Evolutionary conservation across 495 filamentous ascomycete genomes (phyloP).

Genomic region (Podospora australis): DNA sequence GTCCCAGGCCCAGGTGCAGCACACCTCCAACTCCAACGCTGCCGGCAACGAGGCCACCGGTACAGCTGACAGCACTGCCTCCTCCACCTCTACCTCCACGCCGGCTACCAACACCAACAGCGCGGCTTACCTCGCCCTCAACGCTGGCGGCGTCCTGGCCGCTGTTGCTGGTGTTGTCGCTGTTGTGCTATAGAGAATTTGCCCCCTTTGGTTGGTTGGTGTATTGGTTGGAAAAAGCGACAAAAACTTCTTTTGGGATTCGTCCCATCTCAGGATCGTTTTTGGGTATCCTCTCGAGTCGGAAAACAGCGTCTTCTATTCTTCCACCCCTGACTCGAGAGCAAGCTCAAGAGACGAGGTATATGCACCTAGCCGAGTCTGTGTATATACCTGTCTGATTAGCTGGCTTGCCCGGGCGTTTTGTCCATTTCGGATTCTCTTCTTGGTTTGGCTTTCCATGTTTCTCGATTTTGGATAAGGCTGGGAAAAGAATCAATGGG

Average conservation of each 20-base stretch:
- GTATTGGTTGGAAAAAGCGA: neutral
- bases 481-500: too few relatives aligned
- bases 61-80: slow-evolving; percentile 9
- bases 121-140: slow-evolving; percentile 28
- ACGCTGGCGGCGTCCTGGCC: slow-evolving; percentile 25
- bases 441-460: too few relatives aligned
- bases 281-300: too few relatives aligned
- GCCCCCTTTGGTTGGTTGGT: neutral
- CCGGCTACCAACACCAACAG: slow-evolving; percentile 21
- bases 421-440: too few relatives aligned
- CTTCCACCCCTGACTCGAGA: too few relatives aligned
- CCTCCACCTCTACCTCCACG: slow-evolving; percentile 17
- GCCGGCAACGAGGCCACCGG: slow-evolving; percentile 12
- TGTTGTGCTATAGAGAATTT: slow-evolving; percentile 23
- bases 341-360: too few relatives aligned
- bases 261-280: too few relatives aligned
- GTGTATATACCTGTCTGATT: too few relatives aligned
- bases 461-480: too few relatives aligned
- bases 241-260: neutral
- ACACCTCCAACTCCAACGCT: slow-evolving; percentile 3
- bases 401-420: too few relatives aligned
- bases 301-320: too few relatives aligned
- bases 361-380: too few relatives aligned
- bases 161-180: slow-evolving; percentile 31
- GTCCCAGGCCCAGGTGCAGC: slow-evolving; percentile 1